Base-by-base conservation (phyloP, 495 filamentous ascomycete genomes). In the Podospora tetraspora region DNA sequence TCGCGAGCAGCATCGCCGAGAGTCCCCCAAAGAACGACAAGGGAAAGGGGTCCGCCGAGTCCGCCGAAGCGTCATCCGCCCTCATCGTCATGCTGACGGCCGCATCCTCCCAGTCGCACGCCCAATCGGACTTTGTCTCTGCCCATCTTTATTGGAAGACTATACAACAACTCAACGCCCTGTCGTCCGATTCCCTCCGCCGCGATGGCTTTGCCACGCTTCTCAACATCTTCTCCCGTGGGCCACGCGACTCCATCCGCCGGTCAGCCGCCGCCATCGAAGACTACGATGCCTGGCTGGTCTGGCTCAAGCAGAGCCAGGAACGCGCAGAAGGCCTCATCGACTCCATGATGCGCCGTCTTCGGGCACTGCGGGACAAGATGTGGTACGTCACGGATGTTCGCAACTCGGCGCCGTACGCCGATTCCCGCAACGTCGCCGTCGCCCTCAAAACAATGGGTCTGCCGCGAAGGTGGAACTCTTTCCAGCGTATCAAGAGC, bases 321-420 rank as follows among this genome's bases (percentile, higher is more conserved):
- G 89, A 91, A 69, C 84, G 88, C 8, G 88, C 88, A 62, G 89
- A 91, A 75, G 80, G 82, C 13, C 80, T 83, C 1, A 87, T 90
- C 66, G 87, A 91, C 60, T 80, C 82, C 23, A 89, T 91, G 88
- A 89, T 90, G 82, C 82, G 81, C 66, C 84, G 84, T 16, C 77
- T 90, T 19, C 88, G 88, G 64, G 85, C 88, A 24, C 80, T 94
- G 22, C 85, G 95, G 57, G 90, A 96, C 77, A 98, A 98, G 83
- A 97, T 97, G 92, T 99, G 95, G 95, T 99, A 97, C 77, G 91
- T 95, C 71, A 96, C 94, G 7, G 95, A 98, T 77, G 95, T 98
- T 58, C 89, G 91, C 66, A 94, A 97, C 73, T 97, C 94, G 21
- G 92, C 87, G 57, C 85, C 87, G 2, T 99, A 97, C 73, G 94